phyloP scores from a whole-genome alignment of 441 rosid species.

The Metrosideros polymorpha region DNA sequence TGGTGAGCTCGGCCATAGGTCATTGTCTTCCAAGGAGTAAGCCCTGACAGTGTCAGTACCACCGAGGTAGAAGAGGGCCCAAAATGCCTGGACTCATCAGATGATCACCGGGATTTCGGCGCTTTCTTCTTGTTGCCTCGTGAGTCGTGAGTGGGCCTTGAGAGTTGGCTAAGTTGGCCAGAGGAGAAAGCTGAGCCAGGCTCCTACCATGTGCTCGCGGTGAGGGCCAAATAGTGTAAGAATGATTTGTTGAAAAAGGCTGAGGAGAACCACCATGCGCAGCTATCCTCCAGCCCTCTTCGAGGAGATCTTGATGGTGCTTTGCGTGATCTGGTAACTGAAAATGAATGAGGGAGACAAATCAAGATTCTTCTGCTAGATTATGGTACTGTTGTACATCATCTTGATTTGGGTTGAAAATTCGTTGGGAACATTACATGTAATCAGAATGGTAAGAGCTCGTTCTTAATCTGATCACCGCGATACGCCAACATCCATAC shows the following conservation, averaged over 20 bases:
- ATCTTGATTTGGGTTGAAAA: neutral
- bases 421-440: neutral
- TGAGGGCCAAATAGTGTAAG: neutral
- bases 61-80: neutral
- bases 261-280: neutral
- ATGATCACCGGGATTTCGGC: neutral
- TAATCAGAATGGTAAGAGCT: neutral
- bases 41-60: slow-evolving; percentile 6
- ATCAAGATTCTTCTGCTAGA: neutral
- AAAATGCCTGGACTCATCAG: neutral
- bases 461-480: neutral
- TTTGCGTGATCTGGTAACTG: neutral
- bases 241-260: neutral
- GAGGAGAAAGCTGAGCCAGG: neutral
- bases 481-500: neutral
- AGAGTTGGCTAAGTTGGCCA: neutral
- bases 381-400: neutral
- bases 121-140: neutral
- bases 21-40: slow-evolving; percentile 6
- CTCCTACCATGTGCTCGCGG: neutral
- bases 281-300: neutral
- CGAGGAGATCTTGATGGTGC: neutral
- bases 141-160: neutral
- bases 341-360: neutral
- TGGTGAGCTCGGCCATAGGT: slow-evolving; percentile 11